Evolutionary conservation across 2,329 filamentous ascomycete genomes (phyloP), one percentile per base, ranked within the genome.

Genomic region (Chlorencoelia australis): DNA sequence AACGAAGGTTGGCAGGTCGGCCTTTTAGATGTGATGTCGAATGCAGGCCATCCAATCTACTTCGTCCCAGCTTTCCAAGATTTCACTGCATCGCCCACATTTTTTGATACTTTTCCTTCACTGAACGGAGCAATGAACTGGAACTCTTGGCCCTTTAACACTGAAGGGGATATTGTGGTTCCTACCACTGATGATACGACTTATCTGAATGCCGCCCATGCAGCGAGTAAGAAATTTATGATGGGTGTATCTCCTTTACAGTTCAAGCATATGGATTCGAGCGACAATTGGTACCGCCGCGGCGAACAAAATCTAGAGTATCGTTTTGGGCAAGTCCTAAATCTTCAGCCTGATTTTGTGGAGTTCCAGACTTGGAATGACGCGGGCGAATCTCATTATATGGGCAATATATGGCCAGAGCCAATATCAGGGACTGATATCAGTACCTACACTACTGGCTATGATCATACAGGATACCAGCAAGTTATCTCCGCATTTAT

Each of bases 281-380:
- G 32, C 1, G 37, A 55, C 15, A 59, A 59, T 42, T 62, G 61
- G 48, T 49, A 49, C 25, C 55, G 57, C 4, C 54, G 55, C 18
- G 59, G 59, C 31, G 58, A 62, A 34, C 43, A 50, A 7, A 63
- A 62, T 31, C 52, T 62, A 11, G 53, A 57, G 14, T 33, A 52
- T 28, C 53, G 55, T 21, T 50, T 58, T 34, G 39, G 18, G 0
- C 51, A 56, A 38, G 51, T 55, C 8, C 48, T 63, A 1, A 26
- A 38, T 6, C 21, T 62, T 7, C 49, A 57, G 31, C 59, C 60
- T 2, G 57, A 61, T 31, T 59, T 61, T 34, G 42, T 62, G 7
- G 54, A 63, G 42, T 45, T 62, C 4, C 58, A 60, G 30, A 61
- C 58, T 10, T 64, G 61, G 60, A 63, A 64, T 32, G 61, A 64